Percentiles rank a stretch among this genome's conserved stretches.
Conservation (phyloP, 805 yeast genomes). For the Pichia eremophila region DNA sequence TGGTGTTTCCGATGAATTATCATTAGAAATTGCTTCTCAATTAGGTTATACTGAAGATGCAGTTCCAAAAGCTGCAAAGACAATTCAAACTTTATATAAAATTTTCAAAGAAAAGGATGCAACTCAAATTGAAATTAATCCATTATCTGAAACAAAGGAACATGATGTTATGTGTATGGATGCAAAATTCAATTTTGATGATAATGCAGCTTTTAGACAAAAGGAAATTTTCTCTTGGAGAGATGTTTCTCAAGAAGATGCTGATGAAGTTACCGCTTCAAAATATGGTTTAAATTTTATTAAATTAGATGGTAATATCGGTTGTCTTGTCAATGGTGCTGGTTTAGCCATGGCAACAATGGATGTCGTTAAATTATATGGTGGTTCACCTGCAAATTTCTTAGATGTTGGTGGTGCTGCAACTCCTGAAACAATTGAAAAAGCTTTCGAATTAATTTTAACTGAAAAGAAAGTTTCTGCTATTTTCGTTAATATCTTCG, state of each 20-base stretch:
- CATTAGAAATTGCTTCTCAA: constrained; percentile 64
- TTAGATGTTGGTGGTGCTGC: constrained; percentile 99
- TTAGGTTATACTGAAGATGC: constrained; percentile 78
- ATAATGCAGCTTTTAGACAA: constrained; percentile 92
- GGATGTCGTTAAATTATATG: constrained; percentile 97
- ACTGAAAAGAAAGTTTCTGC: constrained; percentile 85
- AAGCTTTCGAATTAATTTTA: constrained; percentile 89
- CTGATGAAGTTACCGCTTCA: constrained; percentile 91
- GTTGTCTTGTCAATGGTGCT: constrained; percentile 98
- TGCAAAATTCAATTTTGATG: constrained; percentile 97
- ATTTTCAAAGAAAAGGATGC: constrained; percentile 89
- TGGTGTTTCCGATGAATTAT: constrained; percentile 75
- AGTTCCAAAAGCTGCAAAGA: constrained; percentile 75
- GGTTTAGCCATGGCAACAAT: constrained; percentile 99
- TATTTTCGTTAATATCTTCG: constrained; percentile 96
- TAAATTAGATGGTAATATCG: constrained; percentile 97
- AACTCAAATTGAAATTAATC: constrained; percentile 98
- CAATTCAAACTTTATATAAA: constrained; percentile 78
- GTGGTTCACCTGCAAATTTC: constrained; percentile 99
- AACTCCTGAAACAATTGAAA: constrained; percentile 94
- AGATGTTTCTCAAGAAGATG: constrained; percentile 95
- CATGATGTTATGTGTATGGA: constrained; percentile 94
- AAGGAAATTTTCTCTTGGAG: constrained; percentile 93
- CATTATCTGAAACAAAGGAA: constrained; percentile 87
- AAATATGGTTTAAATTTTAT: constrained; percentile 88